These are phyloP conservation scores for Canavalia ensiformis DNA, from an alignment of 306 rosid species.

Conservation along the genomic window DNA sequence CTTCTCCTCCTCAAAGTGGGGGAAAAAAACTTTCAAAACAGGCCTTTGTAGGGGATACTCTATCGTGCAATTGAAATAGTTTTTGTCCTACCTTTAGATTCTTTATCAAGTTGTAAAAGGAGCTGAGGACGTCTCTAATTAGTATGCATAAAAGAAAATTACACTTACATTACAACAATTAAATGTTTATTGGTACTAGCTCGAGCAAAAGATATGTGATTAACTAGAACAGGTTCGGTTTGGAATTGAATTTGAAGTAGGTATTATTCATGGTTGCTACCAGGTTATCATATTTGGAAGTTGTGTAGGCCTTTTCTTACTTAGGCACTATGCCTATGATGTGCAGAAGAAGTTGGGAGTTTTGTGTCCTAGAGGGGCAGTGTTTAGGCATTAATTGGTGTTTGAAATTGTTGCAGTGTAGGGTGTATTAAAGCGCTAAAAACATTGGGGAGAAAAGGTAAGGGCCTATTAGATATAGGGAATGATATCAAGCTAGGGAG, in stretches of 20 bases:
- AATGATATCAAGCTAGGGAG: constrained; percentile 71
- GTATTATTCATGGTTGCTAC: background rate
- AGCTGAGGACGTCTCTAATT: too few relatives aligned
- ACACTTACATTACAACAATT: background rate
- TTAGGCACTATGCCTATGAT: background rate
- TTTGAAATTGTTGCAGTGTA: constrained; percentile 51
- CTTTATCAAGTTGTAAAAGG: constrained; percentile 11
- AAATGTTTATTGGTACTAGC: background rate
- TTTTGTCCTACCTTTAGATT: constrained; percentile 37
- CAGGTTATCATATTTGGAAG: background rate
- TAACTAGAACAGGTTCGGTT: background rate
- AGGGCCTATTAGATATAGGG: constrained; percentile 62
- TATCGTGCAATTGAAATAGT: constrained; percentile 19
- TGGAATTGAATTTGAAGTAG: constrained; percentile 33
- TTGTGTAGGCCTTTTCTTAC: background rate
- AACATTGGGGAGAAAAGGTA: constrained; percentile 49
- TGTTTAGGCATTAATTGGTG: constrained; percentile 45
- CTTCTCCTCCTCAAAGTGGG: constrained; percentile 23
- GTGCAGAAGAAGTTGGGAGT: background rate
- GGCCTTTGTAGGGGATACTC: constrained; percentile 44
- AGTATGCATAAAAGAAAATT: background rate
- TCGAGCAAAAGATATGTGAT: background rate
- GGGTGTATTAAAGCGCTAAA: constrained; percentile 48
- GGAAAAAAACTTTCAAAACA: constrained; percentile 8
- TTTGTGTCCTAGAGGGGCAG: constrained; percentile 12